Conservation (phyloP, 148 eudicot species). For the Dysphania ambrosioides region DNA sequence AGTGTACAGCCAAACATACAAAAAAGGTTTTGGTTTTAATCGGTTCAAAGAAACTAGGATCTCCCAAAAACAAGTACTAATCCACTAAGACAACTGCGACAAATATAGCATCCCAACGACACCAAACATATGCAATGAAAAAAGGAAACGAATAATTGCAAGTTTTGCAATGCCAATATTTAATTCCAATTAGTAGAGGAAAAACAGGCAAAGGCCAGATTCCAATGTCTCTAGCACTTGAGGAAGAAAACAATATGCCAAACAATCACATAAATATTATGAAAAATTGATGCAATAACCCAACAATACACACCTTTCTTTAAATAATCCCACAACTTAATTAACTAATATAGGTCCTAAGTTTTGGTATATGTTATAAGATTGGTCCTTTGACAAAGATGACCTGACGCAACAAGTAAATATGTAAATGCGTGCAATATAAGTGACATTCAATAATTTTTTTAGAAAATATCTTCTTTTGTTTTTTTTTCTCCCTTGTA, state of each 20-base stretch:
- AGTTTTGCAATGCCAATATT: background rate
- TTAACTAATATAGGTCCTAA: too few species aligned
- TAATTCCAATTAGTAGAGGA: background rate
- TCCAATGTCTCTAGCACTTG: background rate
- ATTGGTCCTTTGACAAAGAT: too few species aligned
- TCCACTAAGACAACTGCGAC: background rate
- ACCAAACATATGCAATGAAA: background rate
- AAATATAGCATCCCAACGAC: background rate
- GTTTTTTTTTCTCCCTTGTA: too few species aligned
- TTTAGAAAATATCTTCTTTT: too few species aligned
- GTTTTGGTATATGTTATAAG: too few species aligned
- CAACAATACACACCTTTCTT: too few species aligned
- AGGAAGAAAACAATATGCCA: background rate
- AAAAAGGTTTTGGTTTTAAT: background rate
- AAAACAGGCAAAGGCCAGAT: background rate
- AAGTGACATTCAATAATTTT: too few species aligned
- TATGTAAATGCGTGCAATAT: too few species aligned
- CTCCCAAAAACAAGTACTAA: background rate
- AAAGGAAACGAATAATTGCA: background rate
- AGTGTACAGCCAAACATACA: too few species aligned
- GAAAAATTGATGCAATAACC: too few species aligned
- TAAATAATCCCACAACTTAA: background rate
- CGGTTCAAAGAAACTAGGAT: background rate
- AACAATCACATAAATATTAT: background rate
- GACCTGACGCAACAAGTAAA: too few species aligned